Base-by-base conservation (phyloP, 331 rosid genomes). In the Ulmus americana region DNA sequence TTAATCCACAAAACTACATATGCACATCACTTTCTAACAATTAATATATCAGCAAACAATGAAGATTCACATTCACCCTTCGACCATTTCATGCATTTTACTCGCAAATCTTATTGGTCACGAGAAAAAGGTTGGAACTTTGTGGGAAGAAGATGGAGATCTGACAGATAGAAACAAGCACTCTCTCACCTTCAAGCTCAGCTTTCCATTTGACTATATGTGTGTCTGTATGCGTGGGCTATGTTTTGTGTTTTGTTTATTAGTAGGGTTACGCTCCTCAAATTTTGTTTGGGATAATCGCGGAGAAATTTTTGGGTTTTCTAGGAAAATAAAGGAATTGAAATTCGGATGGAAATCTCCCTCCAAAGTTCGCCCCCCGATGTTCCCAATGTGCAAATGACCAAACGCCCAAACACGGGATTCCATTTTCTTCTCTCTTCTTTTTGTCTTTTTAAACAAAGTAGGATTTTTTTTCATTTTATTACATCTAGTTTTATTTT, bases 341-440 rank as follows among this genome's bases (percentile, higher is more conserved):
- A 60, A 43, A 59, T 59, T 59, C 16, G 8, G 63, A 58, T 59
- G 48, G 48, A 55, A 68, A 16, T 15, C 64, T 68, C 72, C 72
- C 72, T 39, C 65, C 72, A 68, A 68, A 68, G 20, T 39, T 18
- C 54, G 15, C 15, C 18, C 54, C 15, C 54, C 14, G 35, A 28
- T 28, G 35, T 28, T 28, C 35, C 35, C 35, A 28, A 28, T 28
- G 35, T 28, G 35, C 35, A 28, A 28, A 28, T 28, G 35, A 28
- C 35, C 59, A 8, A 55, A 55, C 0, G 6, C 10, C 59, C 51
- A 16, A 2, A 16, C 69, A 16, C 61, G 70, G 69, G 59, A 49
- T 65, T 65, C 52, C 6, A 6, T 8, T 9, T 41, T 49, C n/a
- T 39, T 5, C 12, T 39, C 16, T 8, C 0, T 54, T 12, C 18